Evolutionary conservation across 2,329 filamentous ascomycete genomes (phyloP).

Genomic region (Diaporthe amygdali): DNA sequence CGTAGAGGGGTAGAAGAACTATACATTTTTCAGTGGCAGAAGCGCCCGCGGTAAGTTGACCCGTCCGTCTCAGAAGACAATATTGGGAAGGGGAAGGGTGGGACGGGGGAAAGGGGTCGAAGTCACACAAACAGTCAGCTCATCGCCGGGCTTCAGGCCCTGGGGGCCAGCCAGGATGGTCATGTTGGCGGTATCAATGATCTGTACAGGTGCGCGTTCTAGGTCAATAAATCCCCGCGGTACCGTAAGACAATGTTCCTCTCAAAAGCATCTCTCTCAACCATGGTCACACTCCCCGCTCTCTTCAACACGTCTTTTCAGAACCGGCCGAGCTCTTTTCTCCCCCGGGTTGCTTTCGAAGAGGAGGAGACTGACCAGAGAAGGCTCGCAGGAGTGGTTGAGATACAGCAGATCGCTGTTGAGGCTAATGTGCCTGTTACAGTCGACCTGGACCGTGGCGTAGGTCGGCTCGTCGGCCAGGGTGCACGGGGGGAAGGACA

Average conservation of each 20-base stretch:
- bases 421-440: conserved; percentile 61
- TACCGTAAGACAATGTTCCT: not conserved
- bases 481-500: conserved; percentile 68
- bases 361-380: conserved; percentile 52
- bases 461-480: conserved; percentile 62
- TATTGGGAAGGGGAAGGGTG: not conserved
- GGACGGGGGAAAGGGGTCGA: too few species aligned
- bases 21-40: not conserved
- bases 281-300: too few species aligned
- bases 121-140: conserved; percentile 55
- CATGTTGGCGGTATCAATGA: conserved; percentile 63
- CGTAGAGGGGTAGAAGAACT: conserved; percentile 78
- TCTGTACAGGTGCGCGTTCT: conserved; percentile 41
- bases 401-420: conserved; percentile 72
- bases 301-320: not conserved
- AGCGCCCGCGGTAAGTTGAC: not conserved
- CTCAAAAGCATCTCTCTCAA: not conserved
- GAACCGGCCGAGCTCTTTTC: conserved; percentile 27
- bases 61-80: not conserved
- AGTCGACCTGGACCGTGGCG: conserved; percentile 66
- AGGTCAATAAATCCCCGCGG: not conserved
- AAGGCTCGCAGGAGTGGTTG: conserved; percentile 72
- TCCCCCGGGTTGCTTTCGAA: not conserved
- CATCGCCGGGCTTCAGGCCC: conserved; percentile 60
- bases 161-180: conserved; percentile 63